Evolutionary conservation across 2,329 filamentous ascomycete species (phyloP), one percentile per base, ranked within the genome.

Genomic region (Gnomoniopsis smithogilvyi): DNA sequence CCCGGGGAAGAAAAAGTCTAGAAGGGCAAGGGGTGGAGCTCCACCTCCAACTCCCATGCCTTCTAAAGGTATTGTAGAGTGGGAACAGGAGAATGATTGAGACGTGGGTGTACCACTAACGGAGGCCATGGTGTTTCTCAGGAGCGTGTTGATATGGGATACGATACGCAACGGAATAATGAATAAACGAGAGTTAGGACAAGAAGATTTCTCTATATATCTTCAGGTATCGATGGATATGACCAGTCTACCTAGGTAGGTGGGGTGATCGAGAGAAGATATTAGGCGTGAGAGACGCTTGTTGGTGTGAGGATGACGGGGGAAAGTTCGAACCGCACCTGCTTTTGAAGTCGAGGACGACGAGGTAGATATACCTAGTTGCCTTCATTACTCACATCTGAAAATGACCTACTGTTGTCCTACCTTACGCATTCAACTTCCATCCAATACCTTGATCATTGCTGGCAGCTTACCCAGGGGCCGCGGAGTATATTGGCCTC

Each of bases 1-100:
- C 19, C 87, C 86, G 0, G 87, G 87, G 64, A 90, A 82, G 69
- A 90, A 79, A 62, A 80, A 78, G 67, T 90, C 86, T 34, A 90
- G 74, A 15, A 85, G 70, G 54, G 70, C 76, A 56, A 78, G 74
- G 63, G 78, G 77, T 8, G 77, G 70, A 24, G 69, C 60, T 2
- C 61, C 62, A 15, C n/a, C 19, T 21, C n/a, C 19, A 26, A 46
- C n/a, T 22, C 36, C 41, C 51, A 48, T 48, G 26, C n/a, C 19
- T 3, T 34, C 17, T n/a, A 17, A 38, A 33, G 56, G 47, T 19
- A 43, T 48, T 19, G 56, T 41, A 26, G 56, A 45, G 15, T 38
- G 45, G 6, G 49, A 41, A 22, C 49, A 49, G 3, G 26, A 48
- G n/a, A 49, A 10, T 41, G 45, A 26, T 19, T 43, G 26, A 6